Conservation (phyloP, 2,329 filamentous ascomycete species). For the Microcera coccophila region DNA sequence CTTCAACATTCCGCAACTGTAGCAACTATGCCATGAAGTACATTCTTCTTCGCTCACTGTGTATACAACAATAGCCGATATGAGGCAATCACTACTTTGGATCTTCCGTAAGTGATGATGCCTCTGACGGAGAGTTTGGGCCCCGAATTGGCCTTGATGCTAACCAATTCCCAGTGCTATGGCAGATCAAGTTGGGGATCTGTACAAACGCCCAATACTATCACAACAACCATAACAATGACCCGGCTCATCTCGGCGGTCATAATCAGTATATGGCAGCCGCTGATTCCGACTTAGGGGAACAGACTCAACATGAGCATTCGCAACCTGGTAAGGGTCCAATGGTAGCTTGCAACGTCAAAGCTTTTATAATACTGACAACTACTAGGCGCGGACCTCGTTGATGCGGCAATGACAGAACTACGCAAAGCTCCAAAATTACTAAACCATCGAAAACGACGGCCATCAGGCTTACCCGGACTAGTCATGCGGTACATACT, state of each 20-base stretch:
- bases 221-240: slow-evolving; percentile 30
- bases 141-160: slow-evolving; percentile 19
- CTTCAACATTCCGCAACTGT: slow-evolving; percentile 9
- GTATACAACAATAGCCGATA: slow-evolving; percentile 37
- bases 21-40: slow-evolving; percentile 28
- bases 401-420: slow-evolving; percentile 49
- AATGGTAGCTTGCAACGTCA: neutral
- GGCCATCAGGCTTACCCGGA: slow-evolving; percentile 42
- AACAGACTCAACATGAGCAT: slow-evolving; percentile 24
- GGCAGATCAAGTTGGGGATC: slow-evolving; percentile 40
- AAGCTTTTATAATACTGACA: slow-evolving; percentile 12
- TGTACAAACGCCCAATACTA: slow-evolving; percentile 39
- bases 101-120: slow-evolving; percentile 35
- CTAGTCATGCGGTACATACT: slow-evolving; percentile 42
- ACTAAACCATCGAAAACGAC: slow-evolving; percentile 41
- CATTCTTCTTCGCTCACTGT: slow-evolving; percentile 18
- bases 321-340: slow-evolving; percentile 37
- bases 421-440: slow-evolving; percentile 48
- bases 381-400: slow-evolving; percentile 47
- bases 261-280: slow-evolving; percentile 32
- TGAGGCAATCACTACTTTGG: slow-evolving; percentile 40
- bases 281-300: slow-evolving; percentile 29
- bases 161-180: slow-evolving; percentile 38
- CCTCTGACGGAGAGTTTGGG: slow-evolving; percentile 10
- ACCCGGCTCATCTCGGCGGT: slow-evolving; percentile 22